Evolutionary conservation across 306 rosid species (phyloP), one percentile per base, ranked within the genome.

Genomic region (Acacia acuminata): DNA sequence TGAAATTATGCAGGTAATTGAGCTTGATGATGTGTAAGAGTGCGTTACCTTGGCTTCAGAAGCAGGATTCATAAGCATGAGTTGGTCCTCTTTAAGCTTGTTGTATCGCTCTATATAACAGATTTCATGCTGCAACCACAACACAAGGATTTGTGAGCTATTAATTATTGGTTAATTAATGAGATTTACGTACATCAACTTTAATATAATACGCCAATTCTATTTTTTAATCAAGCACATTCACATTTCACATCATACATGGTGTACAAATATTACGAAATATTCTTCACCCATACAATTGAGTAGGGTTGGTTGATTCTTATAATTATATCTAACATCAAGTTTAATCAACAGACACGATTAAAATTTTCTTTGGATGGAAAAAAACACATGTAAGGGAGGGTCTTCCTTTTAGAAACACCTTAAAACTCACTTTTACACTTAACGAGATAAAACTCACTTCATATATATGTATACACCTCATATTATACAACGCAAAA

Each of bases 41-140:
- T 7, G 58, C 10, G 27, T 76, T 87, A 93, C 97, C 96, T 91
- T 90, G 45, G 79, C 86, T 85, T 91, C 97, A 5, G 93, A 93
- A 79, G 89, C 89, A 19, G 90, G 92, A 82, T 90, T 90, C 84
- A 88, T 60, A 38, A 86, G 90, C 44, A 71, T 84, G 90, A 34
- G 77, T 0, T 88, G 87, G 58, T 90, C 94, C 64, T 88, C 92
- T 36, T 87, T 90, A 3, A 81, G 73, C 77, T 93, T 93, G 79
- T 84, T 88, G 79, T 87, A 90, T 76, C 91, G 93, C 34, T 88
- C 94, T 19, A 86, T n/a, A n/a, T 84, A n/a, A 88, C 83, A n/a
- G 89, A 65, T 79, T 85, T 88, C 91, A 93, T 83, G 84, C 97
- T 93, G 93, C 73, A 20, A 30, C 82, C 83, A 78, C 73, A 69